phyloP scores from a whole-genome alignment of 2,329 filamentous ascomycete genomes.

The Ophiocordyceps unilateralis region DNA sequence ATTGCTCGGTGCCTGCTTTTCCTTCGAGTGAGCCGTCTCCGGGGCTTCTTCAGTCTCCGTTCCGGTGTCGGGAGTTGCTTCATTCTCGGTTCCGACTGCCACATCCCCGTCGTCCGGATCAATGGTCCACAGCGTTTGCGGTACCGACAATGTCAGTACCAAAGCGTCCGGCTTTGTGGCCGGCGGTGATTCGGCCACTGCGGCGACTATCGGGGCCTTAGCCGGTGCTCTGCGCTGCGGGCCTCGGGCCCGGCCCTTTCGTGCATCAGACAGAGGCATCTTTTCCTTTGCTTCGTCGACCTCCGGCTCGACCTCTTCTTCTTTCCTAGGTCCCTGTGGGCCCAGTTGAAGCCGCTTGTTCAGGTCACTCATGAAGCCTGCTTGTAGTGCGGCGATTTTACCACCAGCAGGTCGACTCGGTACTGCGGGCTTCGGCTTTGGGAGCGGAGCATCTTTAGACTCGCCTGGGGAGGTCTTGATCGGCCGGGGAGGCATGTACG shows the following conservation, averaged over 20 bases:
- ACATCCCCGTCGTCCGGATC: constrained; percentile 30
- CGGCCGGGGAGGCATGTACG: constrained; percentile 43
- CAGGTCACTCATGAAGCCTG: constrained; percentile 81
- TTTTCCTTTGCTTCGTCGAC: constrained; percentile 45
- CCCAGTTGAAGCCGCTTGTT: constrained; percentile 80
- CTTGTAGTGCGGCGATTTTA: constrained; percentile 84
- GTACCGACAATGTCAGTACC: constrained; percentile 27
- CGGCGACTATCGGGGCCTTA: constrained; percentile 24
- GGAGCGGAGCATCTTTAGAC: constrained; percentile 22
- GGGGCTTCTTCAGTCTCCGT: constrained; percentile 1
- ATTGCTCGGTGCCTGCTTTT: not conserved
- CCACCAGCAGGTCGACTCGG: constrained; percentile 56
- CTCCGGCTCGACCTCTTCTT: constrained; percentile 42
- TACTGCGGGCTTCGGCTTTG: constrained; percentile 68
- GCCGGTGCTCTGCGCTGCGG: constrained; percentile 59
- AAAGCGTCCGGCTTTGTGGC: constrained; percentile 12
- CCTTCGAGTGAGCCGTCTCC: not conserved
- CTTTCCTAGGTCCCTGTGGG: constrained; percentile 63
- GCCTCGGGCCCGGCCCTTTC: constrained; percentile 79
- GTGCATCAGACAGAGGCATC: constrained; percentile 68
- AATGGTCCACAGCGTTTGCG: constrained; percentile 34
- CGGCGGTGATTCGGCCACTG: constrained; percentile 2
- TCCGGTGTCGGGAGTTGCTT: constrained; percentile 4
- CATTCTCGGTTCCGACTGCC: constrained; percentile 6
- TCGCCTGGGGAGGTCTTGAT: constrained; percentile 29